Evolutionary conservation across 2,329 filamentous ascomycete species (phyloP).

Genomic region (Botrytis fabae): DNA sequence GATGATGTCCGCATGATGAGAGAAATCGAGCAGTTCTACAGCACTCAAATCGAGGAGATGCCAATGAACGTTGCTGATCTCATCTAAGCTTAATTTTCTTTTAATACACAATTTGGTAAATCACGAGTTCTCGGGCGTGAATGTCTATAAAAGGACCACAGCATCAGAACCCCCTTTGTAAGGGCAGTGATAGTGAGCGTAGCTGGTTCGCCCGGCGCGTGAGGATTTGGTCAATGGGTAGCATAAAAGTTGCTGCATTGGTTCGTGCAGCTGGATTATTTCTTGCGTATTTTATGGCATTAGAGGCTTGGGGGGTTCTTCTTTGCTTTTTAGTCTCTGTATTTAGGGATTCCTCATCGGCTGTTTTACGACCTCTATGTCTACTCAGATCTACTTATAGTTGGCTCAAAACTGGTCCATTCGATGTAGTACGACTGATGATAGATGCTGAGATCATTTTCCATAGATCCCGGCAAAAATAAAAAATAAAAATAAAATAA

Average conservation of each 20-base stretch:
- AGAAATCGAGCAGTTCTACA: constrained; percentile 99
- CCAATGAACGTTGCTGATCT: constrained; percentile 87
- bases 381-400: constrained; percentile 33
- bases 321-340: constrained; percentile 37
- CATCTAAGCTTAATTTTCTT: constrained; percentile 54
- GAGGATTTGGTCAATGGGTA: constrained; percentile 39
- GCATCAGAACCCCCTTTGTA: constrained; percentile 32
- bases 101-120: constrained; percentile 35
- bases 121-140: constrained; percentile 36
- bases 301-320: constrained; percentile 41
- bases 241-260: constrained; percentile 41
- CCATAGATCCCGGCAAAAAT: constrained; percentile 36
- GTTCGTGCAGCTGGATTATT: constrained; percentile 32
- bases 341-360: constrained; percentile 38
- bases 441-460: constrained; percentile 33
- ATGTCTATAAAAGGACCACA: constrained; percentile 8
- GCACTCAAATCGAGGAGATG: constrained; percentile 99
- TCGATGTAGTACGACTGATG: constrained; percentile 30
- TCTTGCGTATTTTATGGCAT: constrained; percentile 37
- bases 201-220: constrained; percentile 42
- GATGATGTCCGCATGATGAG: constrained; percentile 99
- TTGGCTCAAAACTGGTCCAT: constrained; percentile 28
- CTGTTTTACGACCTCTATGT: constrained; percentile 34
- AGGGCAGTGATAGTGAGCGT: constrained; percentile 42
- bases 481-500: constrained; percentile 30